A percentile compares a stretch with the other conserved stretches of the same genome.
Evolutionary conservation across 2,329 filamentous ascomycete genomes (phyloP).

Genomic region (Diaporthe humulicola): DNA sequence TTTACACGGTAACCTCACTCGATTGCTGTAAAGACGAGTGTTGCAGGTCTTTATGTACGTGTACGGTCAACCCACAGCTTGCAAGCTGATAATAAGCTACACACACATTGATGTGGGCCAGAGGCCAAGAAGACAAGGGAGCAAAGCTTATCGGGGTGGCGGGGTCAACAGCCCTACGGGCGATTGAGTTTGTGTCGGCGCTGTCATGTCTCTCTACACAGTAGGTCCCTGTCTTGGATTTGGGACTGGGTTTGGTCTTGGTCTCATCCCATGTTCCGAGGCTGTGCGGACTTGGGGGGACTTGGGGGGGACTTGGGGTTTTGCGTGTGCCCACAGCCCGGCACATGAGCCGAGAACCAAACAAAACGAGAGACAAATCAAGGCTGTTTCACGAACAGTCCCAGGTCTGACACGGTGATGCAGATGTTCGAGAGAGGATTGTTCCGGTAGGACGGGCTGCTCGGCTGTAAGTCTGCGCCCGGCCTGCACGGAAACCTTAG

Average conservation of each 20-base stretch:
- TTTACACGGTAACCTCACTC: too few relatives aligned
- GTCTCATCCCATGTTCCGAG: constrained; percentile 26
- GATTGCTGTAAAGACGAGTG: too few relatives aligned
- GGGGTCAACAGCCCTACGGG: constrained; percentile 3
- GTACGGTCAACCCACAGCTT: neutral
- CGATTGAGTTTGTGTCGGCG: constrained; percentile 22
- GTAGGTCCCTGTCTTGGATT: constrained; percentile 9
- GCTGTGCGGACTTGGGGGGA: neutral
- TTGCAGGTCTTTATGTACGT: neutral
- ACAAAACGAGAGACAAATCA: neutral
- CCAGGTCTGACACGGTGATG: neutral
- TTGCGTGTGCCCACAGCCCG: neutral
- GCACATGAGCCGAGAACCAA: constrained; percentile 13
- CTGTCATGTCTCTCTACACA: constrained; percentile 12
- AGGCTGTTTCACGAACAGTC: neutral
- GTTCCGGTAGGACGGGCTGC: neutral
- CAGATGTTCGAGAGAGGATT: neutral
- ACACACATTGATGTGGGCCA: neutral
- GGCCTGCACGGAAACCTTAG: too few relatives aligned
- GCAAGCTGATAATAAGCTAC: neutral
- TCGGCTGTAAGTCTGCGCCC: too few relatives aligned
- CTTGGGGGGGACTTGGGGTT: neutral
- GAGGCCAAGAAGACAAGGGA: neutral
- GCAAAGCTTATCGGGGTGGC: neutral
- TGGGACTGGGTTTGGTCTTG: constrained; percentile 9